Conservation (phyloP, 164 flowering plant genomes). For the Liquidambar formosana region DNA sequence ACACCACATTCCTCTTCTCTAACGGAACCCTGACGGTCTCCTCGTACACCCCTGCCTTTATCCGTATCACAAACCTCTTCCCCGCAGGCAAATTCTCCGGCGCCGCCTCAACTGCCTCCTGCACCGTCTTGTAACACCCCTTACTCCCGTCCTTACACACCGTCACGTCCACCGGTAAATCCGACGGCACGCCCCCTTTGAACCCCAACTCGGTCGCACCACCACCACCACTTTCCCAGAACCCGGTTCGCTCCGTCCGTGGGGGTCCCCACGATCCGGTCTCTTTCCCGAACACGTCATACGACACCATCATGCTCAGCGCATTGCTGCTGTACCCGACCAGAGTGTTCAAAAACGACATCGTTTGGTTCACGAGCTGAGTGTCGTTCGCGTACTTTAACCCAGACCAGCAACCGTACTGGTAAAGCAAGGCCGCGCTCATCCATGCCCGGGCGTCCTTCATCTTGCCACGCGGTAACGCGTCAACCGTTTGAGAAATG, state of each 20-base stretch:
- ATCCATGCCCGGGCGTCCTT: slow-evolving; percentile 82
- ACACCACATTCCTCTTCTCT: slow-evolving; percentile 74
- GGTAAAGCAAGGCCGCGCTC: slow-evolving; percentile 62
- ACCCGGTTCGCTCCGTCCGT: slow-evolving; percentile 80
- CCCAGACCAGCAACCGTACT: slow-evolving; percentile 73
- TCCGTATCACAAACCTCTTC: slow-evolving; percentile 70
- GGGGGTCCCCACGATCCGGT: slow-evolving; percentile 62
- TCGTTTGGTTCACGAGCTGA: slow-evolving; percentile 43
- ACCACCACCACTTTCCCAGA: slow-evolving; percentile 50
- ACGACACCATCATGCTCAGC: slow-evolving; percentile 62
- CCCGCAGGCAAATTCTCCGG: slow-evolving; percentile 50
- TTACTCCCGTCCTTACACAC: slow-evolving; percentile 61
- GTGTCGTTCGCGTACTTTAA: slow-evolving; percentile 72
- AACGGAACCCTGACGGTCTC: slow-evolving; percentile 74
- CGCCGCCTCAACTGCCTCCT: slow-evolving; percentile 74
- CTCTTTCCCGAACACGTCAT: slow-evolving; percentile 51
- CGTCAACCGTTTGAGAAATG: slow-evolving; percentile 19
- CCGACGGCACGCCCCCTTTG: slow-evolving; percentile 44
- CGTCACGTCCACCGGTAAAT: slow-evolving; percentile 46
- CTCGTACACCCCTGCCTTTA: slow-evolving; percentile 74
- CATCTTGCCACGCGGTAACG: slow-evolving; percentile 32
- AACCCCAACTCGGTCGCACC: slow-evolving; percentile 19
- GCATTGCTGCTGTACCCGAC: slow-evolving; percentile 53
- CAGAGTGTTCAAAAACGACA: slow-evolving; percentile 51
- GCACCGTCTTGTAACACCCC: slow-evolving; percentile 57